Percentiles rank a stretch among this genome's conserved stretches.
Conservation (phyloP, 768 basidiomycete genomes). For the Thelephora ganbajun region DNA sequence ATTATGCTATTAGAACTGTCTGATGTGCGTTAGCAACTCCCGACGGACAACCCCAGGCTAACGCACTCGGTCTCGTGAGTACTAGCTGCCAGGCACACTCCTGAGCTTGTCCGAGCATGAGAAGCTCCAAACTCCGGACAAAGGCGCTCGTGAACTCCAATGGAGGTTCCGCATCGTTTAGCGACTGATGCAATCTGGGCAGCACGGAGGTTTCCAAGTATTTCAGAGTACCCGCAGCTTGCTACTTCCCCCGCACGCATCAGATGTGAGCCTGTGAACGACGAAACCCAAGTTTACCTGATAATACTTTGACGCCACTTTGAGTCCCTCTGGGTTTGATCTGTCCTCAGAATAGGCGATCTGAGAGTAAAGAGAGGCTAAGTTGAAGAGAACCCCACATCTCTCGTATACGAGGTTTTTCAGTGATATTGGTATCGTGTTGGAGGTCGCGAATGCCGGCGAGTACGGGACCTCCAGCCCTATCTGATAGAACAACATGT, state of each 20-base stretch:
- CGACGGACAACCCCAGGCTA: neutral
- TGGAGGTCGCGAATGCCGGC: constrained; percentile 45
- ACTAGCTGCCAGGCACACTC: constrained; percentile 89
- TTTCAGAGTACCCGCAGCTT: constrained; percentile 58
- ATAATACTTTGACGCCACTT: constrained; percentile 55
- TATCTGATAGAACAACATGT: constrained; percentile 30
- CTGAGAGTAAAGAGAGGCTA: constrained; percentile 76
- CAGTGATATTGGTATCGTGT: constrained; percentile 42
- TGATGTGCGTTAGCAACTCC: constrained; percentile 10
- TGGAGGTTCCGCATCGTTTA: constrained; percentile 39
- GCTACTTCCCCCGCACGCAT: constrained; percentile 22
- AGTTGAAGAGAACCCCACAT: constrained; percentile 67
- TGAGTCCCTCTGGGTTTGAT: constrained; percentile 65
- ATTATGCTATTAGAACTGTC: constrained; percentile 66
- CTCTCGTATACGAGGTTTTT: constrained; percentile 75
- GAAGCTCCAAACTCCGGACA: constrained; percentile 46
- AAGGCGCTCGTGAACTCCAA: constrained; percentile 55
- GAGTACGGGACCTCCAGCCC: constrained; percentile 60
- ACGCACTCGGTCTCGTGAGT: constrained; percentile 56
- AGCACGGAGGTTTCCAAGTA: constrained; percentile 42
- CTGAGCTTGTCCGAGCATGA: constrained; percentile 90
- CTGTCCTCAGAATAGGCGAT: constrained; percentile 63
- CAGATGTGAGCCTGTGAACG: neutral
- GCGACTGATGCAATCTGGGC: constrained; percentile 31
- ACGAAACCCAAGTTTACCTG: constrained; percentile 32